Evolutionary conservation across 192 early-diverging fungal genomes (phyloP).

Genomic region (Jimgerdemannia lactiflua): DNA sequence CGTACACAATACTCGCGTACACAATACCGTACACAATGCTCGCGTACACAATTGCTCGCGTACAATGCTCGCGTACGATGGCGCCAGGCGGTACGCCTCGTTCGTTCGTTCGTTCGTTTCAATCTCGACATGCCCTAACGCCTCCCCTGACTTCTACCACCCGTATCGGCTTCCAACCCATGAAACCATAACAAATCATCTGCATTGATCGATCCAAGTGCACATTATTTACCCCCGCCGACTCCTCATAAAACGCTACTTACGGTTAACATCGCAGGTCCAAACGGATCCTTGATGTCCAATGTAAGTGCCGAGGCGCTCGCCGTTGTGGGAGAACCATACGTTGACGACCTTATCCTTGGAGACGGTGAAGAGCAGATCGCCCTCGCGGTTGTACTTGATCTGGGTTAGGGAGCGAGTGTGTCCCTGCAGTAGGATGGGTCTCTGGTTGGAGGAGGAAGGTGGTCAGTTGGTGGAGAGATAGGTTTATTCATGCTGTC

Average conservation of each 20-base stretch:
- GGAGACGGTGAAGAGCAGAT: slow-evolving; percentile 91
- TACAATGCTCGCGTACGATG: no score
- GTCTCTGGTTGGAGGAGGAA: slow-evolving; percentile 53
- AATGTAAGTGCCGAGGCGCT: slow-evolving; percentile 89
- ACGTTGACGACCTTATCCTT: slow-evolving; percentile 94
- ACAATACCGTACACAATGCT: no score
- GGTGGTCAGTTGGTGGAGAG: neutral
- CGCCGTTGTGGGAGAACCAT: slow-evolving; percentile 98
- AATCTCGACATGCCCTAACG: no score
- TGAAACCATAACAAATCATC: neutral
- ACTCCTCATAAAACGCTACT: slow-evolving; percentile 10
- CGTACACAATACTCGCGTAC: no score
- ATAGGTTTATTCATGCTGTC: neutral
- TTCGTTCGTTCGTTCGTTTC: no score
- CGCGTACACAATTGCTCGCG: no score
- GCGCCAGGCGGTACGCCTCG: no score
- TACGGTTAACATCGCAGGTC: slow-evolving; percentile 92
- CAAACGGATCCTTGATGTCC: slow-evolving; percentile 95
- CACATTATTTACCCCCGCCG: neutral
- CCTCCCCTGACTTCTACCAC: no score
- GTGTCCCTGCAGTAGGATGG: slow-evolving; percentile 97
- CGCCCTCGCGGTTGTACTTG: slow-evolving; percentile 98
- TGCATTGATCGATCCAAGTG: neutral
- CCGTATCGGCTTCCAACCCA: neutral
- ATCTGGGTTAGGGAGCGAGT: slow-evolving; percentile 95